These are phyloP conservation scores for Erodium texanum DNA, from an alignment of 441 rosid genomes.

Conservation along the genomic window DNA sequence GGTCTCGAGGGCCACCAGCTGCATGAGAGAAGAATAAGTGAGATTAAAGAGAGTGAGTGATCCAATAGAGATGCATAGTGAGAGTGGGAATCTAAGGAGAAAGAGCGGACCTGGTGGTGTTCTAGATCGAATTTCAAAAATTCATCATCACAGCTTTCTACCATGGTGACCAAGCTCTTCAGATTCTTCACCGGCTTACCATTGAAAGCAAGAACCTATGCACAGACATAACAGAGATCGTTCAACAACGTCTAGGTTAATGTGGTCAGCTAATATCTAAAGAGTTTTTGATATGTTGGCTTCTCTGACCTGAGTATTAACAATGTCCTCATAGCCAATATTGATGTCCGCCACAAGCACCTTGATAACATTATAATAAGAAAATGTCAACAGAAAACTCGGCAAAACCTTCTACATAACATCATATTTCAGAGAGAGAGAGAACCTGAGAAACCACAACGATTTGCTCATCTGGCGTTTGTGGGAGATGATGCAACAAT, in stretches of 20 bases:
- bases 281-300: not conserved
- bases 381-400: too few species aligned
- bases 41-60: not conserved
- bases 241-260: not conserved
- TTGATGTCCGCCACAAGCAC: too few species aligned
- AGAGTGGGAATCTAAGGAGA: not conserved
- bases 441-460: conserved; percentile 89
- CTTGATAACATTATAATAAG: conserved; percentile 16
- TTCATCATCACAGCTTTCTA: conserved; percentile 68
- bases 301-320: conserved; percentile 72
- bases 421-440: not conserved
- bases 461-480: conserved; percentile 77
- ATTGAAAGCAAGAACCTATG: conserved; percentile 71
- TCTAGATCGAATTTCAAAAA: conserved; percentile 74
- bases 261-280: conserved; percentile 1
- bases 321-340: conserved; percentile 84
- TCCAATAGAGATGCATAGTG: conserved; percentile 1
- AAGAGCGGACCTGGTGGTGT: conserved; percentile 53
- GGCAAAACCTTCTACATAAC: too few species aligned
- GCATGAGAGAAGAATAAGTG: conserved; percentile 17
- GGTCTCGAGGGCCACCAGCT: conserved; percentile 62
- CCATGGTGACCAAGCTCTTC: conserved; percentile 72
- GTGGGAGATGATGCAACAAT: conserved; percentile 73
- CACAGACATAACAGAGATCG: conserved; percentile 5
- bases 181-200: conserved; percentile 79